phyloP scores from a whole-genome alignment of 2,329 filamentous ascomycete species.

The Colletotrichum sublineola region DNA sequence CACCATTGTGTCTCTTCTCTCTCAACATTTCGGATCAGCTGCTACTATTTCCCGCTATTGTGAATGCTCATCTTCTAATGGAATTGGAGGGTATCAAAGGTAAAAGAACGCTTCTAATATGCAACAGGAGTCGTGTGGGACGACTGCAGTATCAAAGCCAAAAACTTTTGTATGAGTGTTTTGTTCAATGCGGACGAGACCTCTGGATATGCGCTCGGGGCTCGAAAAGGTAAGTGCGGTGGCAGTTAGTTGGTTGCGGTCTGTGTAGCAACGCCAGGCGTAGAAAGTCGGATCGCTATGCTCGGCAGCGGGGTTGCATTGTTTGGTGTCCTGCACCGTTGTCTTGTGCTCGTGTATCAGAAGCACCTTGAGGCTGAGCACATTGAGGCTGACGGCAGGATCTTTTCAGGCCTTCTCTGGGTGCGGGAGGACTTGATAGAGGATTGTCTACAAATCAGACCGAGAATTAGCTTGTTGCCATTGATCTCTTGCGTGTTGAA shows the following conservation, averaged over 20 bases:
- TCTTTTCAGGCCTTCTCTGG: neutral
- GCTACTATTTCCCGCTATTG: neutral
- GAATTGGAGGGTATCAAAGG: slow-evolving; percentile 11
- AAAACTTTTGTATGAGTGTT: too few species aligned
- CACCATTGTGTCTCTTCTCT: neutral
- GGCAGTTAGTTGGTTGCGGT: too few species aligned
- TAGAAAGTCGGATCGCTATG: neutral
- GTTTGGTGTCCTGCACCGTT: slow-evolving; percentile 15
- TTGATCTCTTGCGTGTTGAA: too few species aligned
- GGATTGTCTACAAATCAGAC: neutral
- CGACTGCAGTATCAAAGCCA: neutral
- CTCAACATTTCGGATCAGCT: neutral
- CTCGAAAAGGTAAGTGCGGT: neutral
- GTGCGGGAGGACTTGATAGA: neutral
- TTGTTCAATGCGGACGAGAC: too few species aligned
- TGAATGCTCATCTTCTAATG: neutral
- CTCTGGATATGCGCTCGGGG: neutral
- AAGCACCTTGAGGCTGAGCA: neutral
- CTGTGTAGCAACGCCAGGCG: neutral
- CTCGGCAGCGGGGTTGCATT: neutral
- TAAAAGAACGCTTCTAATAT: neutral
- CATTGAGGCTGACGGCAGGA: neutral
- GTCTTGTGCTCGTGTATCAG: neutral
- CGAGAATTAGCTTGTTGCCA: neutral
- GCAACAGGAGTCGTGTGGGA: neutral